Base-by-base conservation (phyloP, 139 green algal species). In the Pleodorina starrii region DNA sequence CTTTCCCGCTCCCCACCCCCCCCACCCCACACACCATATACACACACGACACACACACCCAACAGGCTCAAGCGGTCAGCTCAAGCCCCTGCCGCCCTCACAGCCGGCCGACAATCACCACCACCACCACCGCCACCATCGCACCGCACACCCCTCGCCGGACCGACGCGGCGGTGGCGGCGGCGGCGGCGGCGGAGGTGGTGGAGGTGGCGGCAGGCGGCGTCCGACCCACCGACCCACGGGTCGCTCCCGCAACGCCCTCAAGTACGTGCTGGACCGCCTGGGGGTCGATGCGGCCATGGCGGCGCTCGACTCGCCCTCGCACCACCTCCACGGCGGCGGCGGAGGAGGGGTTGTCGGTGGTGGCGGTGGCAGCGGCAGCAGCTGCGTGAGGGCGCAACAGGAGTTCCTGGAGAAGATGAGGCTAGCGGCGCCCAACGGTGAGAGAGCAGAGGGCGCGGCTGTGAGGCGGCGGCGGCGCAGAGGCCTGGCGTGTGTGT, bases 201-300 rank as follows among this genome's bases (percentile, higher is more conserved):
- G n/a, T n/a, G n/a, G n/a, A n/a, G n/a, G n/a, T n/a, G 77, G 81
- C 81, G n/a, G 42, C 81, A 79, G 75, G 83, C 83, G 68, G 5
- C 83, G 83, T 11, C 21, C 21, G n/a, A 19, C 5, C 66, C n/a
- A n/a, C n/a, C 46, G 83, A 14, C 43, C 54, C 1, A 27, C 79
- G 1, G 79, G 83, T 12, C 66, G 68, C 87, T 90, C 84, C 77
- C 63, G 84, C 1, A 92, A 93, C 81, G 83, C 74, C 1, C 84
- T 93, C 9, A 82, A 77, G 54, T 59, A 87, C 50, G 66, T 91
- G 78, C 77, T 93, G 74, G 86, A 93, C 51, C 86, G 90, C 42
- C 66, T 93, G 57, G 90, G 86, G 3, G 51, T 91, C 36, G 89
- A 92, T 36, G 19, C 83, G 14, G 80, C 59, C 19, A 32, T 78